Percentiles rank a stretch among this genome's conserved stretches.
These are phyloP conservation scores for Lecanicillium sp. DNA, from an alignment of 2,329 filamentous ascomycete genomes.

Conservation along the genomic window DNA sequence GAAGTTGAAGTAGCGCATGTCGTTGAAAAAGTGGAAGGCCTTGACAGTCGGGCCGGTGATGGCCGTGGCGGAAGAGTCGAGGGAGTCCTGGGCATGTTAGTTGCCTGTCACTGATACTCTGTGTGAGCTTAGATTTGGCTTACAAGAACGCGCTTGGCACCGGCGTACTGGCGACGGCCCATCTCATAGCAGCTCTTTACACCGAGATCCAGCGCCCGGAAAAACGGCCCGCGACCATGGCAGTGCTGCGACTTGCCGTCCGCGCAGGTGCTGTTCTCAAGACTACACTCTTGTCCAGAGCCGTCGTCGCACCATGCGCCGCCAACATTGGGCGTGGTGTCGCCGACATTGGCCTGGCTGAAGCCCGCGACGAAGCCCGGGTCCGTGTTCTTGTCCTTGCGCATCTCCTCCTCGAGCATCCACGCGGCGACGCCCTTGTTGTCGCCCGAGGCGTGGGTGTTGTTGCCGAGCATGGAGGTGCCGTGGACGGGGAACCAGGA, in stretches of 20 bases:
- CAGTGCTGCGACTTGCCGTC: constrained; percentile 64
- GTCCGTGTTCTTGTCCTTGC: constrained; percentile 47
- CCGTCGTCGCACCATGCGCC: constrained; percentile 89
- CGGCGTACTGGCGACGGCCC: constrained; percentile 63
- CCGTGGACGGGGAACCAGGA: constrained; percentile 93
- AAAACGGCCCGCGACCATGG: constrained; percentile 68
- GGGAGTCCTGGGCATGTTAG: constrained; percentile 42
- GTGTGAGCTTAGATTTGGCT: constrained; percentile 16
- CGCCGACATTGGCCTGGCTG: constrained; percentile 84
- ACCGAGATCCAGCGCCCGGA: constrained; percentile 61
- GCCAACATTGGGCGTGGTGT: constrained; percentile 81
- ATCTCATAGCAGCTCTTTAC: constrained; percentile 71
- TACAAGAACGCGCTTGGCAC: constrained; percentile 42
- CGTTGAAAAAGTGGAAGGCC: constrained; percentile 78
- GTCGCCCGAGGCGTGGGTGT: constrained; percentile 83
- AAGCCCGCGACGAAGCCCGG: constrained; percentile 82
- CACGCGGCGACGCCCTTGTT: constrained; percentile 93
- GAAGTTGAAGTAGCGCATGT: constrained; percentile 74
- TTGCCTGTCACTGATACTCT: too few relatives aligned
- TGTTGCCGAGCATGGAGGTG: constrained; percentile 86
- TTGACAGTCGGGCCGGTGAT: constrained; percentile 63
- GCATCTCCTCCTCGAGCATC: constrained; percentile 68
- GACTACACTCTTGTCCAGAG: constrained; percentile 62
- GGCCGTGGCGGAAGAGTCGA: constrained; percentile 40
- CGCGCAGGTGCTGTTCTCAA: constrained; percentile 77